These are phyloP conservation scores for Ophiostoma piceae DNA, from an alignment of 2,329 filamentous ascomycete species.

Conservation along the genomic window DNA sequence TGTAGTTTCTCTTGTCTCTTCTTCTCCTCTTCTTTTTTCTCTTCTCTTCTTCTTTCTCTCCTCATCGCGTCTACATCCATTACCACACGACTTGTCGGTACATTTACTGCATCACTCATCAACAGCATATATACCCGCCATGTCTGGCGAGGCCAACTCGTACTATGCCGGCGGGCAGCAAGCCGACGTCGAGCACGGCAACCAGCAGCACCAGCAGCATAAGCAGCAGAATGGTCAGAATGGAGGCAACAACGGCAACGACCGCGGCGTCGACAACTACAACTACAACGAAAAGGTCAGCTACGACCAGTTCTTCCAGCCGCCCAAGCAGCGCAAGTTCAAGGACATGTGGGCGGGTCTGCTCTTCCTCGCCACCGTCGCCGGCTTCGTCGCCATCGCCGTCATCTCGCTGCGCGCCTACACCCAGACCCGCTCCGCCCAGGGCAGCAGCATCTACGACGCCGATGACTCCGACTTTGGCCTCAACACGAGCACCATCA, in stretches of 20 bases:
- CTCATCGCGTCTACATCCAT: background rate
- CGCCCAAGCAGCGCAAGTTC: constrained; percentile 71
- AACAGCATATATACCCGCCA: constrained; percentile 10
- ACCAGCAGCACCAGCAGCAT: constrained; percentile 4
- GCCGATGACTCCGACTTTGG: constrained; percentile 55
- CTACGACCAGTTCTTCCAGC: constrained; percentile 77
- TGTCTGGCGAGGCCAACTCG: constrained; percentile 24
- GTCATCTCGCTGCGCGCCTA: constrained; percentile 27
- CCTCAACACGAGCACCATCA: constrained; percentile 76
- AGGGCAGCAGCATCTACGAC: constrained; percentile 69
- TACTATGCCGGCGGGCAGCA: constrained; percentile 21
- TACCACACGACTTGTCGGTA: background rate
- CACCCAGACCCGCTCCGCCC: constrained; percentile 51
- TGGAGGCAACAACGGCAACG: background rate
- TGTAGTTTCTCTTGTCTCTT: background rate
- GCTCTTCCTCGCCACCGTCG: constrained; percentile 40
- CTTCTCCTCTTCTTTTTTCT: background rate
- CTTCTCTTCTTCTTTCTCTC: background rate
- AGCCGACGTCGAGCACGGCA: constrained; percentile 12
- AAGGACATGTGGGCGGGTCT: constrained; percentile 88
- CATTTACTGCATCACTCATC: background rate
- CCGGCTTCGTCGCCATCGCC: constrained; percentile 25
- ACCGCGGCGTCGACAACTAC: constrained; percentile 4
- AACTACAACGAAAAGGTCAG: constrained; percentile 24
- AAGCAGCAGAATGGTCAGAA: background rate